A percentile compares a stretch with the other conserved stretches of the same genome.
These are phyloP conservation scores for Beauveria brongniartii DNA, from an alignment of 2,329 filamentous ascomycete genomes.

Conservation along the genomic window DNA sequence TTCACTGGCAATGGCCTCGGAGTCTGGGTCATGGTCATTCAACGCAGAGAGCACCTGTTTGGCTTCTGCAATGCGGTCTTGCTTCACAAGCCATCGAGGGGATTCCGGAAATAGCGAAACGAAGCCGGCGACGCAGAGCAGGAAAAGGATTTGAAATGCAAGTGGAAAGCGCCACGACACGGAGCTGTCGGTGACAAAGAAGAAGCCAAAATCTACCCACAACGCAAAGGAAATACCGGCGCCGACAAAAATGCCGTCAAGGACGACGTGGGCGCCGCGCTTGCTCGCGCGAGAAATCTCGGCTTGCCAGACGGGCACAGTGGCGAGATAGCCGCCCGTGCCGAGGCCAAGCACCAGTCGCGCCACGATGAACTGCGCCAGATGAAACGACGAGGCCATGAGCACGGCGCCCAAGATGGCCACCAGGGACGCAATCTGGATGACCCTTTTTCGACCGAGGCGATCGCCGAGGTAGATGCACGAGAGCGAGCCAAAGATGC, in stretches of 20 bases:
- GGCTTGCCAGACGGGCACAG: constrained; percentile 45
- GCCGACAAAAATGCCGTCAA: constrained; percentile 44
- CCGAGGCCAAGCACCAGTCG: constrained; percentile 45
- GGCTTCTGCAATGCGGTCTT: constrained; percentile 25
- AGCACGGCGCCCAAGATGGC: constrained; percentile 45
- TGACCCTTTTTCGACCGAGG: constrained; percentile 48
- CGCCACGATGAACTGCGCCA: constrained; percentile 30
- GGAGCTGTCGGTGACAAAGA: constrained; percentile 11
- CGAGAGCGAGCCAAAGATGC: constrained; percentile 41
- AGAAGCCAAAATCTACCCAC: constrained; percentile 40
- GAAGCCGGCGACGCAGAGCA: constrained; percentile 35
- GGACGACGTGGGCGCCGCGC: constrained; percentile 37
- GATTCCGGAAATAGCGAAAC: constrained; percentile 33
- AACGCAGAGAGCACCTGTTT: constrained; percentile 42
- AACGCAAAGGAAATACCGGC: constrained; percentile 31
- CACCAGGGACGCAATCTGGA: constrained; percentile 44
- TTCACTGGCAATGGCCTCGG: constrained; percentile 8
- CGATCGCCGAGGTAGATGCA: constrained; percentile 44
- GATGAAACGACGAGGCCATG: constrained; percentile 40
- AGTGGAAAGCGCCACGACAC: constrained; percentile 44
- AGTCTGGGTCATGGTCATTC: background rate
- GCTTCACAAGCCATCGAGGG: constrained; percentile 28
- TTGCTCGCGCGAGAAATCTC: constrained; percentile 42
- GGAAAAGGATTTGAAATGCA: constrained; percentile 32
- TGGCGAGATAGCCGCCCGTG: constrained; percentile 44